Percentiles rank a stretch among this genome's conserved stretches.
phyloP scores from a whole-genome alignment of 164 flowering plant genomes.

The Kingdonia uniflora region DNA sequence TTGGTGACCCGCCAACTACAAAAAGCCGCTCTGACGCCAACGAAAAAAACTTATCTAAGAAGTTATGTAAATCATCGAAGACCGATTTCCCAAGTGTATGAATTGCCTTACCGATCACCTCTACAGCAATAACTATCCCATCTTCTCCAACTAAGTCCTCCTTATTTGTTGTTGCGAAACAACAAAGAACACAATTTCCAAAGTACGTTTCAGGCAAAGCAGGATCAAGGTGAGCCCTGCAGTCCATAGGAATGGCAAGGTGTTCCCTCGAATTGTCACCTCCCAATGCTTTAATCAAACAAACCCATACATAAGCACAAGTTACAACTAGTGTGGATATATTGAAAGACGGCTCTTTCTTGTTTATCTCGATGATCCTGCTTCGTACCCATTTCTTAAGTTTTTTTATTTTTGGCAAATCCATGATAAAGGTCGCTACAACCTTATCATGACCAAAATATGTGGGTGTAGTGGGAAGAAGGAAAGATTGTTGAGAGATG shows the following conservation, averaged over 20 bases:
- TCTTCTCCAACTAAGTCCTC: slow-evolving; percentile 9
- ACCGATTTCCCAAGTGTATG: slow-evolving; percentile 2
- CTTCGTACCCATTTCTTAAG: not conserved
- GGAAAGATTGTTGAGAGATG: not conserved
- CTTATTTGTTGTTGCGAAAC: not conserved
- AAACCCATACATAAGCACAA: slow-evolving; percentile 19
- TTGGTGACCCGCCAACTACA: slow-evolving; percentile 30
- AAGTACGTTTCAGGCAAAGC: not conserved
- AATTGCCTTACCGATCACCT: slow-evolving; percentile 5
- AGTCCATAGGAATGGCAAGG: slow-evolving; percentile 16
- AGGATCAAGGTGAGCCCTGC: slow-evolving; percentile 18
- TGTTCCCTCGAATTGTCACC: not conserved
- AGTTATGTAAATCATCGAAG: no score
- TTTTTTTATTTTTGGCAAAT: not conserved
- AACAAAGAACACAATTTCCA: not conserved
- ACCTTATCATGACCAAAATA: slow-evolving; percentile 1
- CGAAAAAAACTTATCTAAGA: not conserved
- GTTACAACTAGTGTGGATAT: slow-evolving; percentile 19
- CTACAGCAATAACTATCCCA: not conserved
- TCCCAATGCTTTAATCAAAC: slow-evolving; percentile 14
- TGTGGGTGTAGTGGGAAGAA: not conserved
- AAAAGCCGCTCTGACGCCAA: not conserved
- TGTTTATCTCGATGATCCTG: not conserved
- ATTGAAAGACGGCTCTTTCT: not conserved
- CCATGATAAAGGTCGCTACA: slow-evolving; percentile 7